A percentile compares a stretch with the other conserved stretches of the same genome.
Evolutionary conservation across 208 protist species (phyloP).

Genomic region (Crithidia acanthocephali): DNA sequence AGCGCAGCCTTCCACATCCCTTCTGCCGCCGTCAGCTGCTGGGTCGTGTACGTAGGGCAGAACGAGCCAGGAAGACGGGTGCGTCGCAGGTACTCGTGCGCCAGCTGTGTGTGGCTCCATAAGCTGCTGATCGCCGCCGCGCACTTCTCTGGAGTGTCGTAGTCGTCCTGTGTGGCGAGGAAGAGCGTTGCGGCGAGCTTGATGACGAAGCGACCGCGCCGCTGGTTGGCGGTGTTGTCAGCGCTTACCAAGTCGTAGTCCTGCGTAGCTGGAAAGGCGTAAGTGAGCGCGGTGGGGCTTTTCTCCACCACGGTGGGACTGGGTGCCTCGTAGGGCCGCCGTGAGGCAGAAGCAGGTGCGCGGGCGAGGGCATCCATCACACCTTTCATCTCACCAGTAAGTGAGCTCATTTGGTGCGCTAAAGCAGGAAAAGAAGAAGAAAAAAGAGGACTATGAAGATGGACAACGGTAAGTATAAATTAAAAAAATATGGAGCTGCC

Average conservation of each 20-base stretch:
- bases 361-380: no score
- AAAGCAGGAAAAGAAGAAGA: not conserved
- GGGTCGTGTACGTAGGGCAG: not conserved
- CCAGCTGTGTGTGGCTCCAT: constrained; percentile 34
- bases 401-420: not conserved
- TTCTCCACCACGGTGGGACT: not conserved
- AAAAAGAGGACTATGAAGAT: not conserved
- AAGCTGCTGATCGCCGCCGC: constrained; percentile 28
- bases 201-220: constrained; percentile 48
- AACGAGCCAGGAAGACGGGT: no score
- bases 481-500: no score
- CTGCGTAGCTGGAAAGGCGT: not conserved
- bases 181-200: constrained; percentile 51
- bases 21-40: constrained; percentile 23
- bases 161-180: constrained; percentile 29
- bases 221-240: constrained; percentile 20
- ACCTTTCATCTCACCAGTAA: not conserved
- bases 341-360: not conserved
- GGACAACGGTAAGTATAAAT: no score
- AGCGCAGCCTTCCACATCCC: constrained; percentile 23
- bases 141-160: constrained; percentile 28
- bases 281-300: not conserved
- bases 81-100: constrained; percentile 32
- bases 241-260: not conserved
- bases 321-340: not conserved